Evolutionary conservation across 352 stramenopile species (phyloP).

Genomic region (Phytophthora boehmeriae): DNA sequence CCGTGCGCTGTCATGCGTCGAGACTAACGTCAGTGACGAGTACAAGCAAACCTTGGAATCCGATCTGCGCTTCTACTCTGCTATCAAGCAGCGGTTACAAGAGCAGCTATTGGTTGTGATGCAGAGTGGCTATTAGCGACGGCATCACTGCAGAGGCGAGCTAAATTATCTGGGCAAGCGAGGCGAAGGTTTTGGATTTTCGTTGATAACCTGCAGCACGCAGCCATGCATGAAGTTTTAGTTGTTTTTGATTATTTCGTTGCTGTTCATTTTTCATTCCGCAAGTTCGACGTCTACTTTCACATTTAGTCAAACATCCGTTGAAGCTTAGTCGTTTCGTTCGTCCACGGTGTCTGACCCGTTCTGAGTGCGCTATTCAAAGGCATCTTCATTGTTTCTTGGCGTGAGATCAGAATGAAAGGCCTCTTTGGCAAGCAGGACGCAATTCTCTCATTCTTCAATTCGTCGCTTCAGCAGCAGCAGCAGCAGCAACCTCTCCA

Average conservation of each 20-base stretch:
- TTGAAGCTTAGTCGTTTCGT: no score
- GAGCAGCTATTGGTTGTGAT: conserved; percentile 76
- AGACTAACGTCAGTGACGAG: conserved; percentile 52
- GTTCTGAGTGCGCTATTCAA: conserved; percentile 20
- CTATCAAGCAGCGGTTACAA: conserved; percentile 77
- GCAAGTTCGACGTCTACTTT: no score
- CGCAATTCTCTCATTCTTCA: conserved; percentile 18
- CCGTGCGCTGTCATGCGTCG: conserved; percentile 46
- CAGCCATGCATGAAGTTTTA: neutral
- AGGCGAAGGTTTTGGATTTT: conserved; percentile 1
- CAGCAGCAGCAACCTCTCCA: conserved; percentile 30
- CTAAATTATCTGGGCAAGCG: conserved; percentile 26
- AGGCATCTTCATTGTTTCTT: conserved; percentile 16
- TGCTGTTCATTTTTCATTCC: no score
- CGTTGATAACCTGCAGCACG: neutral
- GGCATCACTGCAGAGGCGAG: conserved; percentile 9
- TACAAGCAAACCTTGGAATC: conserved; percentile 66
- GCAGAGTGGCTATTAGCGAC: conserved; percentile 60
- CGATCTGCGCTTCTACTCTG: conserved; percentile 71
- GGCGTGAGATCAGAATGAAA: conserved; percentile 25
- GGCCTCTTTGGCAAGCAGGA: neutral
- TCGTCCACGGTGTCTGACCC: no score
- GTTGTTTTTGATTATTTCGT: no score
- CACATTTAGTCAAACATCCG: no score
- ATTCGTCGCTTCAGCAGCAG: conserved; percentile 37